These are phyloP conservation scores for Gaeumannomyces tritici DNA, from an alignment of 2,329 filamentous ascomycete genomes.

Conservation along the genomic window DNA sequence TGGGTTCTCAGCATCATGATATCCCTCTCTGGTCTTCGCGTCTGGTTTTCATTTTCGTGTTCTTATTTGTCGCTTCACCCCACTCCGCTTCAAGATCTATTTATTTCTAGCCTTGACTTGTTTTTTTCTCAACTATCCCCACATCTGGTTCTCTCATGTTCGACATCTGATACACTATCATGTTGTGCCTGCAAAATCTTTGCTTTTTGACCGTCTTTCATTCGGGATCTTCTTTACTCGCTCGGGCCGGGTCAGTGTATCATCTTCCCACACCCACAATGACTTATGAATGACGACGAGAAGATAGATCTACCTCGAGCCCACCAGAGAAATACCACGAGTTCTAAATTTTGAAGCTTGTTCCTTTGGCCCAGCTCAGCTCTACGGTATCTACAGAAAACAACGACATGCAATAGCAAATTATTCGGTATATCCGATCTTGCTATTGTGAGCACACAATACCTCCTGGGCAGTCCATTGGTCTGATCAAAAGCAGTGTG, in stretches of 20 bases:
- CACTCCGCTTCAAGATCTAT: neutral
- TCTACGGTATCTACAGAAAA: neutral
- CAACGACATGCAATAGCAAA: neutral
- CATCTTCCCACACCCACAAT: neutral
- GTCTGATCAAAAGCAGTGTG: neutral
- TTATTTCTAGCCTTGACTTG: neutral
- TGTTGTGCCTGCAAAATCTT: neutral
- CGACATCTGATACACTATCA: no score
- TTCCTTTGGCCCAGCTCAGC: neutral
- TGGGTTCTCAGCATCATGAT: conserved; percentile 7
- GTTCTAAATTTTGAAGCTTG: neutral
- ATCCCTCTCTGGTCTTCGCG: neutral
- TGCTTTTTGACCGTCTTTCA: no score
- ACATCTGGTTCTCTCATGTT: neutral
- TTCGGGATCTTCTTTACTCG: no score
- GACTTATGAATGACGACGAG: neutral
- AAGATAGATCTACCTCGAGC: neutral
- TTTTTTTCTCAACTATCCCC: neutral
- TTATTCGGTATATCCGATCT: neutral
- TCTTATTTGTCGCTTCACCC: neutral
- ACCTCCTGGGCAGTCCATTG: no score
- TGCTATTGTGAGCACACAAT: neutral
- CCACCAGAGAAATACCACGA: neutral
- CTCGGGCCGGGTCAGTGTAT: no score
- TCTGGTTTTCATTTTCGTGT: neutral